Conservation (phyloP, 208 protist species). For the Trypanosoma theileri region DNA sequence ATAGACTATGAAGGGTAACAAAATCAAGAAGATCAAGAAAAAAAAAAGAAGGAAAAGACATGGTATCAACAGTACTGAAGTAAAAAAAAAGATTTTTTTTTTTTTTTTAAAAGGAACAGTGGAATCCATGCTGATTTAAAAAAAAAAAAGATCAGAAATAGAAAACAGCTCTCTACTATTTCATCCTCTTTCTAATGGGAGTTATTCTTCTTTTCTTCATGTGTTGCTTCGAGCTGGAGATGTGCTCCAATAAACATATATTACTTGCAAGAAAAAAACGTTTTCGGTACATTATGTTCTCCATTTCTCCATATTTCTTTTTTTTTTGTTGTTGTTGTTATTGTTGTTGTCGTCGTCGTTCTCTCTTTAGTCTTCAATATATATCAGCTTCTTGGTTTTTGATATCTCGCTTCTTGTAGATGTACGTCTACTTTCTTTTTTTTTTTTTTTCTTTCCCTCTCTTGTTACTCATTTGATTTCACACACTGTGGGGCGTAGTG, state of each 20-base stretch:
- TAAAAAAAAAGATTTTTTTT: neutral
- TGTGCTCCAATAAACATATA: too few relatives aligned
- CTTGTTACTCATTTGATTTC: neutral
- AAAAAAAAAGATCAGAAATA: neutral
- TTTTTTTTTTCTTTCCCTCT: neutral
- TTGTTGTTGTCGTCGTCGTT: too few relatives aligned
- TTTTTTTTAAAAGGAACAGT: neutral
- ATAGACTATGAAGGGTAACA: neutral
- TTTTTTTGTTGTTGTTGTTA: too few relatives aligned
- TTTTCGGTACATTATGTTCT: too few relatives aligned
- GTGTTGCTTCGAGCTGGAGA: too few relatives aligned
- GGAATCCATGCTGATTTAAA: neutral
- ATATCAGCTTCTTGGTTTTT: too few relatives aligned
- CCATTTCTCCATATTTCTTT: too few relatives aligned
- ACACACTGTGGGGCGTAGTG: constrained; percentile 37
- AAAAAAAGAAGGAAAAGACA: constrained; percentile 3
- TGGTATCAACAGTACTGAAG: neutral
- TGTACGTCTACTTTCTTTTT: neutral
- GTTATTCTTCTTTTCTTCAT: too few relatives aligned
- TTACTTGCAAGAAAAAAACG: too few relatives aligned
- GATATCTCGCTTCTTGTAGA: neutral
- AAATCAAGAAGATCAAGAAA: neutral
- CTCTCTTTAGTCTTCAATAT: too few relatives aligned
- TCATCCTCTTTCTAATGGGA: too few relatives aligned
- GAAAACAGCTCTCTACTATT: neutral